Evolutionary conservation across 148 eudicot species (phyloP), one percentile per base, ranked within the genome.

Genomic region (Spergularia marina): DNA sequence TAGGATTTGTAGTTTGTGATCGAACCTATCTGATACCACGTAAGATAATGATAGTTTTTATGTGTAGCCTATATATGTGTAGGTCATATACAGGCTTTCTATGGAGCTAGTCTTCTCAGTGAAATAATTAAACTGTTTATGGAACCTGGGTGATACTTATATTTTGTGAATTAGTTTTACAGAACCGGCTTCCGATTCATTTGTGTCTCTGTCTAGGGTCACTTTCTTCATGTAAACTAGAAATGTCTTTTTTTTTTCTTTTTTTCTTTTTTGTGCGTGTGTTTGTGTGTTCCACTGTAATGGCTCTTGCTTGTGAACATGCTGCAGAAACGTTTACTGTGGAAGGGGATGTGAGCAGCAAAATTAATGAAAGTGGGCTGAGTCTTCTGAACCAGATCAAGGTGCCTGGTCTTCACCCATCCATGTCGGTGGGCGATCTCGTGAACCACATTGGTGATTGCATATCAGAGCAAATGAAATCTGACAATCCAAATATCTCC

Each of bases 341-440:
- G 44, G 91, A 85, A 77, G 88, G 83, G 34, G 80, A 80, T 15
- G 80, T 76, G 18, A 79, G 81, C 75, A 72, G 80, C 73, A 83
- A 87, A 82, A 30, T 66, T 15, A 83, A 80, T 23, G 87, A 85
- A 71, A 71, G 82, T 54, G 78, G 76, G 47, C 84, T 84, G 57
- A 76, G 81, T 78, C 77, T 85, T 59, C 77, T 86, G 77, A 89
- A 85, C 59, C 90, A 84, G 49, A 84, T 86, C 70, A 91, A 79
- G 75, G 84, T 86, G 11, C 94, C 91, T 12, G 91, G 89, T 47
- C 82, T 93, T 41, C 88, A 76, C 75, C 77, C 91, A 20, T 91
- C 97, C 16, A 88, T 91, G 94, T 91, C 94, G 6, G 89, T 91
- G 82, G 89, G 85, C 21, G 97, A 93, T 82, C 84, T 93, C 14